Percentiles rank a stretch among this genome's conserved stretches.
Evolutionary conservation across 192 early-diverging fungal genomes (phyloP).

Genomic region (Umbelopsis sp.): DNA sequence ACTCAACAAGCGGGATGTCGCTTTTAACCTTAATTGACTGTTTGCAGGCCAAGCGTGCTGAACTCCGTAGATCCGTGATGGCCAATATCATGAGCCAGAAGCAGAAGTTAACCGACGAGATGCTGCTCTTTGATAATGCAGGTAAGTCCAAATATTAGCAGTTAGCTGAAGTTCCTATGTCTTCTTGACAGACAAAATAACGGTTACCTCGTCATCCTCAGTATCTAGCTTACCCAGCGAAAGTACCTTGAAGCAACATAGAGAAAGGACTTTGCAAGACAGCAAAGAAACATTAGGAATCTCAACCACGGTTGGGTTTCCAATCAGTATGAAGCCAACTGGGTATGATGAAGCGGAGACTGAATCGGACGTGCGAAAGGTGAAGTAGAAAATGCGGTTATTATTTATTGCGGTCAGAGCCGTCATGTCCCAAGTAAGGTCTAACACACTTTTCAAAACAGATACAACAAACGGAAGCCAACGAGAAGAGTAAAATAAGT

Average conservation of each 20-base stretch:
- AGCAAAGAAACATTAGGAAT: not conserved
- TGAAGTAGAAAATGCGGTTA: not conserved
- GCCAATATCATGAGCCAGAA: not conserved
- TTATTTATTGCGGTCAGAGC: not conserved
- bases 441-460: not conserved
- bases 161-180: not conserved
- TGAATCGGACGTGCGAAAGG: conserved; percentile 12
- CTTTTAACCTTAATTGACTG: not conserved
- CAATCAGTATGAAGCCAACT: not conserved
- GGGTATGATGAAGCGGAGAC: not conserved
- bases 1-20: not conserved
- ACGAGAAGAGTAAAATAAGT: not conserved
- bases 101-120: not conserved
- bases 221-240: not conserved
- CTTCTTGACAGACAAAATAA: too few species aligned
- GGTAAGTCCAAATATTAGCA: not conserved
- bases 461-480: not conserved
- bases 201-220: too few species aligned
- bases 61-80: conserved; percentile 11
- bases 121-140: not conserved
- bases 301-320: not conserved
- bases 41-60: conserved; percentile 2
- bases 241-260: not conserved
- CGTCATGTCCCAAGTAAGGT: not conserved
- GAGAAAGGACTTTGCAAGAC: not conserved